Percentiles rank a stretch among this genome's conserved stretches.
These are phyloP conservation scores for Eimeria sp. DNA, from an alignment of 169 alveolate species.

Conservation along the genomic window DNA sequence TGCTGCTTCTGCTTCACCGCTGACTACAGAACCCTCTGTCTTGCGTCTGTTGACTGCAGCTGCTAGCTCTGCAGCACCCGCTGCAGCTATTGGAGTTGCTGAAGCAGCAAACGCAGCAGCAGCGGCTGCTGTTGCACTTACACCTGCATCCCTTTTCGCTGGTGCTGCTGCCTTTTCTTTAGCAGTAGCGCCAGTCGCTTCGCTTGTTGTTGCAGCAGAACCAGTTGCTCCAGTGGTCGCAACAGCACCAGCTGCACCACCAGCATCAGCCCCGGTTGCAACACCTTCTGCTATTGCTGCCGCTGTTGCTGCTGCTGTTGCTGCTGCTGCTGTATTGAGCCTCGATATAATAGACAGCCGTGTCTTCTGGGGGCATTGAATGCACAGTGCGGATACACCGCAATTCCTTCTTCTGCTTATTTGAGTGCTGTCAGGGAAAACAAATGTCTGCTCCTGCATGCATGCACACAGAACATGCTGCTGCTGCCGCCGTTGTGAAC, in stretches of 20 bases:
- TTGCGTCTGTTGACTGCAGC: no score
- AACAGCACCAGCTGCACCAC: background rate
- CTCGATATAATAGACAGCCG: background rate
- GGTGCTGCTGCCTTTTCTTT: background rate
- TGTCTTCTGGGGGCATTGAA: background rate
- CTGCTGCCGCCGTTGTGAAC: background rate
- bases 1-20: no score
- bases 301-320: background rate
- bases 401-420: background rate
- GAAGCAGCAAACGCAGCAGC: background rate
- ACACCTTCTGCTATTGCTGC: background rate
- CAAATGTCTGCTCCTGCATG: background rate
- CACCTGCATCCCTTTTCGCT: no score
- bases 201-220: background rate
- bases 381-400: background rate
- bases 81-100: no score
- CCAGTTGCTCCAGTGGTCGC: background rate
- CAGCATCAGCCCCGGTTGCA: background rate
- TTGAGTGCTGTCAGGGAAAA: constrained; percentile 11
- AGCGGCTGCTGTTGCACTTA: background rate
- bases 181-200: background rate
- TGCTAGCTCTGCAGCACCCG: no score
- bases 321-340: background rate
- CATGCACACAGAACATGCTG: background rate
- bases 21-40: no score